Conservation (phyloP, 2,329 filamentous ascomycete species). For the Dryadomyces sulphureus region DNA sequence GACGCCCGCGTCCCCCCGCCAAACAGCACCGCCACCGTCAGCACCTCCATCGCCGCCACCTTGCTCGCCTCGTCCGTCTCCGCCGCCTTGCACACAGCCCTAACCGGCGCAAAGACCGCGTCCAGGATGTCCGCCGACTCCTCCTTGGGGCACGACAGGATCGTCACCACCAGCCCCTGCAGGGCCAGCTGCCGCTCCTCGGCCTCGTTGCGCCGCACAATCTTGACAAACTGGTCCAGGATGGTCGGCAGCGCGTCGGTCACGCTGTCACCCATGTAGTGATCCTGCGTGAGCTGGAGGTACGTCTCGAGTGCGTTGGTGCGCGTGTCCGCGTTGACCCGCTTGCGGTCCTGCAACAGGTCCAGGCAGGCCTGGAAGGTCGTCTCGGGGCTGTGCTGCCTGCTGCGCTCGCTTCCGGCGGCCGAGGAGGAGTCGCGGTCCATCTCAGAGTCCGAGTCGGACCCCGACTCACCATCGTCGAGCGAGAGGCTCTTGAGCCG, state of each 20-base stretch:
- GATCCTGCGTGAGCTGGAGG: slow-evolving; percentile 49
- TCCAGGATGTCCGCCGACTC: slow-evolving; percentile 50
- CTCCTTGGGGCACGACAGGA: slow-evolving; percentile 41
- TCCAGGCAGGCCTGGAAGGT: slow-evolving; percentile 52
- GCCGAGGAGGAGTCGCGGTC: slow-evolving; percentile 28
- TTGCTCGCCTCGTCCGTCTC: slow-evolving; percentile 51
- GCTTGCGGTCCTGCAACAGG: slow-evolving; percentile 60
- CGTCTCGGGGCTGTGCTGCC: slow-evolving; percentile 13
- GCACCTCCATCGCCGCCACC: slow-evolving; percentile 55
- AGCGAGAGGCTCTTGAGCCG: background rate
- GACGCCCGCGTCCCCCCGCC: slow-evolving; percentile 57
- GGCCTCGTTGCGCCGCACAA: slow-evolving; percentile 52
- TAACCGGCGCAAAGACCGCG: slow-evolving; percentile 40
- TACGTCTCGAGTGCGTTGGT: slow-evolving; percentile 49
- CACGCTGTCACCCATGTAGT: slow-evolving; percentile 51
- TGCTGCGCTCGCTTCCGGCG: slow-evolving; percentile 25
- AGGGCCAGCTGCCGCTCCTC: slow-evolving; percentile 57
- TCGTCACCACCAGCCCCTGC: slow-evolving; percentile 55
- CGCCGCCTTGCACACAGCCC: slow-evolving; percentile 50
- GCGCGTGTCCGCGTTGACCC: slow-evolving; percentile 56
- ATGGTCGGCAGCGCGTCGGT: slow-evolving; percentile 45
- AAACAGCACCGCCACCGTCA: slow-evolving; percentile 59
- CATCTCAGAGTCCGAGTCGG: slow-evolving; percentile 24
- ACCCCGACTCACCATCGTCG: background rate
- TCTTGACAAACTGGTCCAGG: slow-evolving; percentile 50